Percentiles rank a stretch among this genome's conserved stretches.
Evolutionary conservation across 192 early-diverging fungal species (phyloP).

Genomic region (Backusella parvicylindrica): DNA sequence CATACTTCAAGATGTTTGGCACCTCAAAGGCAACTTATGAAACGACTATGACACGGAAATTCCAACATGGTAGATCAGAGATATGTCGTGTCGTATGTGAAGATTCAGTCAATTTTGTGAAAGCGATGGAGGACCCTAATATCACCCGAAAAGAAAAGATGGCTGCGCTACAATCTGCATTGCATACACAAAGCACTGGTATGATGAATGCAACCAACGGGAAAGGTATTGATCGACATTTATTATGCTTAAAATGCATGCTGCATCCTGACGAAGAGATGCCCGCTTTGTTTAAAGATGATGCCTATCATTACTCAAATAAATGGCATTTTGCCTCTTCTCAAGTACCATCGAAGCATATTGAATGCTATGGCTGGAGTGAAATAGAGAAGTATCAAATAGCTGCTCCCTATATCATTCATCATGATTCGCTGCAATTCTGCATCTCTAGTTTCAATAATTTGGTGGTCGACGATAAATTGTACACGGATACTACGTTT

Average conservation of each 20-base stretch:
- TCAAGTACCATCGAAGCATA: conserved; percentile 81
- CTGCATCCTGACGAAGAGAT: conserved; percentile 69
- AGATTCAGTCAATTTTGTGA: conserved; percentile 81
- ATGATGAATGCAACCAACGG: conserved; percentile 78
- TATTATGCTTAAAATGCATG: conserved; percentile 74
- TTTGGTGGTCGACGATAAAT: background rate
- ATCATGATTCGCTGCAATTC: conserved; percentile 33
- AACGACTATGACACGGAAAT: conserved; percentile 86
- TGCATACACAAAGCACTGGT: conserved; percentile 74
- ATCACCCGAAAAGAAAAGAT: conserved; percentile 50
- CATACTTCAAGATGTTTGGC: conserved; percentile 89
- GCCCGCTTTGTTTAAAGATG: conserved; percentile 85
- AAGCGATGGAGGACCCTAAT: conserved; percentile 72
- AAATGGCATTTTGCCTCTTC: conserved; percentile 91
- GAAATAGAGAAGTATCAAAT: background rate
- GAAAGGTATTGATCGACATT: conserved; percentile 86
- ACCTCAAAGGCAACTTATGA: conserved; percentile 82
- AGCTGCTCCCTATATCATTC: background rate
- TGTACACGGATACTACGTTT: conserved; percentile 25
- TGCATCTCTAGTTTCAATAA: background rate
- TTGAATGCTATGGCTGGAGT: background rate
- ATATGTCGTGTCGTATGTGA: conserved; percentile 79
- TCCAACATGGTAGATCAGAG: conserved; percentile 91
- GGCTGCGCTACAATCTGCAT: conserved; percentile 66
- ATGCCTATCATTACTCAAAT: conserved; percentile 67